These are phyloP conservation scores for Cenococcum geophilum DNA, from an alignment of 495 filamentous ascomycete genomes.

Conservation along the genomic window DNA sequence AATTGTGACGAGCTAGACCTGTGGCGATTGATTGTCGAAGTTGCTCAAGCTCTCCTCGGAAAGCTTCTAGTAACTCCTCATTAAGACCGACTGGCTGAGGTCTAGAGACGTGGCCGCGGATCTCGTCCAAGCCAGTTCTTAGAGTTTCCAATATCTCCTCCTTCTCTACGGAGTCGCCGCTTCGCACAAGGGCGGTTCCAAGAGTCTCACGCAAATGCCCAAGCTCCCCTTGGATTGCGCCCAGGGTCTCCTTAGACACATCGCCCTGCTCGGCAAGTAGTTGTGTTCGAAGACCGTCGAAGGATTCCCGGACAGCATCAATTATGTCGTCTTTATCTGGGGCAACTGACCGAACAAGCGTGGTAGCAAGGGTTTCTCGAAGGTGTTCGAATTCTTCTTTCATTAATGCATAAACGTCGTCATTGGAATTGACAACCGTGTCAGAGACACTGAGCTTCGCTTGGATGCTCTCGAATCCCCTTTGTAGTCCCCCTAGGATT, in stretches of 20 bases:
- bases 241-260: conserved; percentile 31
- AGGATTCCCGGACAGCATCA: conserved; percentile 37
- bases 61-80: conserved; percentile 43
- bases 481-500: conserved; percentile 36
- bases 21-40: conserved; percentile 33
- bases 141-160: conserved; percentile 49
- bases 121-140: conserved; percentile 33
- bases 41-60: conserved; percentile 41
- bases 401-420: conserved; percentile 22
- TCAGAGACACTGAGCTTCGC: conserved; percentile 25
- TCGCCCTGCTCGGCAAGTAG: conserved; percentile 31
- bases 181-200: conserved; percentile 31
- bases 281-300: conserved; percentile 38
- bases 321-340: conserved; percentile 57
- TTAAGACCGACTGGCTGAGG: conserved; percentile 25
- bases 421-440: conserved; percentile 11
- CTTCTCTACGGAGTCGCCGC: conserved; percentile 36
- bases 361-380: conserved; percentile 62
- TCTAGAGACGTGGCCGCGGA: conserved; percentile 15
- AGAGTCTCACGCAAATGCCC: conserved; percentile 35
- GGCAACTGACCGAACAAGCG: conserved; percentile 50
- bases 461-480: conserved; percentile 35
- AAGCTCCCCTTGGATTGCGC: conserved; percentile 35
- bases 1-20: conserved; percentile 27
- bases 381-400: conserved; percentile 57